Percentiles rank a stretch among this genome's conserved stretches.
Evolutionary conservation across 192 early-diverging fungal genomes (phyloP).

Genomic region (Gamsiella multidivaricata): DNA sequence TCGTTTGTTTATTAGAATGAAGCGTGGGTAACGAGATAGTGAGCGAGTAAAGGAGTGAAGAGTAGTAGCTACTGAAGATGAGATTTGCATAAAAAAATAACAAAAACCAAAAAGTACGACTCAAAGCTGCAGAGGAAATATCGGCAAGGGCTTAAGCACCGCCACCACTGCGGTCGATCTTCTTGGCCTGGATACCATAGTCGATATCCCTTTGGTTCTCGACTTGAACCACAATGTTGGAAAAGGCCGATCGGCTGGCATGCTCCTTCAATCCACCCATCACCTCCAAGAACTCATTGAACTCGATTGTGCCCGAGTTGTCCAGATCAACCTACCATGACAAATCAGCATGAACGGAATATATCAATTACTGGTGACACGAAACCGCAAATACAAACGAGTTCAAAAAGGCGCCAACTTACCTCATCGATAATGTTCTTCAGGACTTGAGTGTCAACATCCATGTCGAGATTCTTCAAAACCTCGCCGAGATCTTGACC

Average conservation of each 20-base stretch:
- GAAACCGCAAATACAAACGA: background rate
- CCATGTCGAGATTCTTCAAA: slow-evolving; percentile 63
- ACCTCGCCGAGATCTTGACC: slow-evolving; percentile 62
- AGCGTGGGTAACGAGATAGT: too few relatives aligned
- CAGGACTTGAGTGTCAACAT: slow-evolving; percentile 62
- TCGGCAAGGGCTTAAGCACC: slow-evolving; percentile 38
- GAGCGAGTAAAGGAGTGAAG: too few relatives aligned
- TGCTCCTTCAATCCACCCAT: slow-evolving; percentile 71
- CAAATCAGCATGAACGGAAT: background rate
- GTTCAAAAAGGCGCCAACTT: background rate
- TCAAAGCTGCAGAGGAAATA: background rate
- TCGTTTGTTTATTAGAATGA: too few relatives aligned
- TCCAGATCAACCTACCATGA: slow-evolving; percentile 58
- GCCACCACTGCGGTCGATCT: slow-evolving; percentile 48
- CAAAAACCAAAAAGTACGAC: background rate
- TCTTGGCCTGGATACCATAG: slow-evolving; percentile 54
- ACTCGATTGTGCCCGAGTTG: slow-evolving; percentile 69
- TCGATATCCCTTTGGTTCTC: slow-evolving; percentile 36
- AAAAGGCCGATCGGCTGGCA: slow-evolving; percentile 60
- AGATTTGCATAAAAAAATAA: background rate
- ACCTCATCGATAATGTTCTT: slow-evolving; percentile 61
- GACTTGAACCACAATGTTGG: slow-evolving; percentile 47
- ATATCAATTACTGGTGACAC: background rate
- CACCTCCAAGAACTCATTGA: slow-evolving; percentile 79
- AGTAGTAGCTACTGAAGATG: too few relatives aligned